Evolutionary conservation across 768 basidiomycete species (phyloP), one percentile per base, ranked within the genome.

Genomic region (Mycena rosella): DNA sequence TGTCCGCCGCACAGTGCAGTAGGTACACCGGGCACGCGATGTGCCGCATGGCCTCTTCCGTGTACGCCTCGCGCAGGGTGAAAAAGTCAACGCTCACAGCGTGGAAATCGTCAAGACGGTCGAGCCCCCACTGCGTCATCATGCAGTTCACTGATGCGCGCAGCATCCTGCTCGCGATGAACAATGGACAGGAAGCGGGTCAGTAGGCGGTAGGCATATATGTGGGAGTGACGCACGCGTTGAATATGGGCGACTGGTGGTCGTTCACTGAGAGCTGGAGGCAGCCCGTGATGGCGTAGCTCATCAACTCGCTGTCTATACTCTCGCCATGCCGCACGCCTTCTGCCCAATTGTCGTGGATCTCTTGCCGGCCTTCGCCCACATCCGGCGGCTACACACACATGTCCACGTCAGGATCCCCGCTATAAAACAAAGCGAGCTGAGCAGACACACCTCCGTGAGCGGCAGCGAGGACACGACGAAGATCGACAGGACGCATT

Each of bases 1-100:
- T 74, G 51, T 75, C 76, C 66, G 70, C 69, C 11, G 22, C 48
- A 47, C 72, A 73, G 36, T 73, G 69, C 27, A 73, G 48, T 36
- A 73, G 10, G 14, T 51, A 36, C 20, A 73, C 65, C 1, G 69
- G 72, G n/a, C 65, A 67, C 30, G 24, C 14, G 4, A 71, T 68
- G 8, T 56, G 65, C 15, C 59, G 59, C 30, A 71, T 45, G 9
- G 53, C 62, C 5, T 60, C 53, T 0, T 38, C 42, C 3, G 66
- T 58, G n/a, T 66, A 65, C 13, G 67, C 63, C 26, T 65, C 44
- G 20, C 72, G 72, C 6, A 32, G 22, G 15, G 56, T 63, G 66
- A 73, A 73, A 34, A 70, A 73, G 20, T 73, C 67, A 36, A 73
- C 69, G 22, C 47, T 65, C 17, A 34, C 34, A 26, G 49, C n/a